Percentiles rank a stretch among this genome's conserved stretches.
Evolutionary conservation across 1,284 basidiomycete genomes (phyloP).

Genomic region (Dichomitus squalens): DNA sequence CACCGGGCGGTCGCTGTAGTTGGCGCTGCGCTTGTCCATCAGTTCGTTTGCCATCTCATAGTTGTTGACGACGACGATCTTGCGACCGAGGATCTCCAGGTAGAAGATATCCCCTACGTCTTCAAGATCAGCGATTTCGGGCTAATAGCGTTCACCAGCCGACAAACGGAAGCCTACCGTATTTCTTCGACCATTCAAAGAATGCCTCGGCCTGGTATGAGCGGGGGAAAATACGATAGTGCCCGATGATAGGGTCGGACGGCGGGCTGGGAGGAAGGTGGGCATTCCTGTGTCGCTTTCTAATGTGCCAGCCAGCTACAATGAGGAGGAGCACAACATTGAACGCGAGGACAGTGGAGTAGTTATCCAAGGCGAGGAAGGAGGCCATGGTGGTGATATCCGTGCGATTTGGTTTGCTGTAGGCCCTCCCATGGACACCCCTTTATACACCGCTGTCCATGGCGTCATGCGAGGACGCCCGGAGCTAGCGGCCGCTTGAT

Average conservation of each 20-base stretch:
- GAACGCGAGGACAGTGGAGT: constrained; percentile 7
- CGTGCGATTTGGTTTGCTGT: neutral
- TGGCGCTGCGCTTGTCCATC: constrained; percentile 39
- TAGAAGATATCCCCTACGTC: constrained; percentile 35
- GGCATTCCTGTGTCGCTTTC: constrained; percentile 2
- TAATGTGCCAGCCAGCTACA: constrained; percentile 5
- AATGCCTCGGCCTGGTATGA: constrained; percentile 20
- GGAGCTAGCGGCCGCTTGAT: neutral
- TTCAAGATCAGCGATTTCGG: neutral
- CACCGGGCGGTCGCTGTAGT: constrained; percentile 39
- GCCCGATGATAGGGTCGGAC: constrained; percentile 24
- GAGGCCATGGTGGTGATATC: neutral
- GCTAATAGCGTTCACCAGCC: neutral
- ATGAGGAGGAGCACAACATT: constrained; percentile 8
- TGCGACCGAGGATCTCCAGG: constrained; percentile 34
- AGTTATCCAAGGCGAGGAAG: neutral
- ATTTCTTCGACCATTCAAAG: constrained; percentile 22
- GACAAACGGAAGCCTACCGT: constrained; percentile 9
- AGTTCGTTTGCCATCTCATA: constrained; percentile 37
- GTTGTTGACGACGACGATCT: constrained; percentile 40
- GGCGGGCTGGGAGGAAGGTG: constrained; percentile 25
- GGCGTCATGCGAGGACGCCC: neutral
- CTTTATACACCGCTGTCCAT: neutral
- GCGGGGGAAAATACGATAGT: constrained; percentile 23
- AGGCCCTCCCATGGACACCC: neutral